Evolutionary conservation across 1,139 yeast genomes (phyloP), one percentile per base, ranked within the genome.

Genomic region (Pichia sp.): DNA sequence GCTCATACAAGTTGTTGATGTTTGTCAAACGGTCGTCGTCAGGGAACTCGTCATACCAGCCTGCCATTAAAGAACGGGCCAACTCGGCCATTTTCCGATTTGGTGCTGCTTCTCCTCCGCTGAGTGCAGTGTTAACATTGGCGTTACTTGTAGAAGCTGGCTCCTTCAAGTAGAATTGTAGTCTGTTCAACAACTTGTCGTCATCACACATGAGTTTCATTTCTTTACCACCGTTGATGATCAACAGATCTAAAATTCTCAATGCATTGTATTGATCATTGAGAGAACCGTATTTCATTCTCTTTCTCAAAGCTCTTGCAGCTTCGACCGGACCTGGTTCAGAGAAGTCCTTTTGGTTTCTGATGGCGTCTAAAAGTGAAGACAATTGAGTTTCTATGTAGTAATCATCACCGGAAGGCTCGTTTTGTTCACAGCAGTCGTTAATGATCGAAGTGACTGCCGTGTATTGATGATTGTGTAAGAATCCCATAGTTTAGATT

Each of bases 221-320:
- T 22, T 67, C 59, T 15, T 61, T 61, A 5, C 91, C 88, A 3
- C 94, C 88, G 64, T 91, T 91, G 50, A 85, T 77, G 4, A 91
- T 83, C 48, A 91, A 68, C 33, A 86, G 72, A 60, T 91, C 96
- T 51, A 90, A 71, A 18, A 91, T 60, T 49, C 77, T 77, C 54
- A 91, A 67, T 0, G 96, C 87, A 45, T 86, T 74, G 45, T 76
- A 56, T 61, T 85, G 93, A 53, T 81, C 83, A 28, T 71, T 71
- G 2, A 67, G 63, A 1, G 71, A 58, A n/a, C 98, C 98, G 63
- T 93, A 86, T 68, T 93, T 93, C 63, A 93, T 71, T 62, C 83
- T 81, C 70, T 93, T 93, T 45, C 99, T 76, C 34, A 93, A 71
- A 1, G 96, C 95, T 45, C 98, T 73, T 0, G 97, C 97, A 1